phyloP scores from a whole-genome alignment of 345 rosid genomes.

The Moricandia arvensis region DNA sequence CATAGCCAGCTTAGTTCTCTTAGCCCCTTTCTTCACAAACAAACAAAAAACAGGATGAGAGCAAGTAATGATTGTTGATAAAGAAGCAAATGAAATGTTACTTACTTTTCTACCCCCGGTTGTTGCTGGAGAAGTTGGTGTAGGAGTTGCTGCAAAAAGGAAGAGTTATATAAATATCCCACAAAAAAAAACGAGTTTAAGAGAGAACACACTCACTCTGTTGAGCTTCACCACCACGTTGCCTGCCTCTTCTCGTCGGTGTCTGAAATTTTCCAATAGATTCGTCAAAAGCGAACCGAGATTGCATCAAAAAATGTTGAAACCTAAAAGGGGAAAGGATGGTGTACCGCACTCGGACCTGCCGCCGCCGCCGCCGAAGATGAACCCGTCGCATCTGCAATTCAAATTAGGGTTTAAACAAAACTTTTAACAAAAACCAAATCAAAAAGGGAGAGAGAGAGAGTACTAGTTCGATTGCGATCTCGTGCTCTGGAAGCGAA shows the following conservation, averaged over 20 bases:
- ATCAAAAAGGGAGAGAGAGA: background rate
- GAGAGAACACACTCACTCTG: background rate
- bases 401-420: slow-evolving; percentile 32
- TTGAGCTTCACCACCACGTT: slow-evolving; percentile 8
- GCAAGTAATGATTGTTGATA: background rate
- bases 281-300: background rate
- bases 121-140: slow-evolving; percentile 17
- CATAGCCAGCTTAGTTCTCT: background rate
- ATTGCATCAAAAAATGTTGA: background rate
- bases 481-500: background rate
- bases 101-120: slow-evolving; percentile 6
- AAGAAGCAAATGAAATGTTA: background rate
- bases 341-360: slow-evolving; percentile 20
- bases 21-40: slow-evolving; percentile 25
- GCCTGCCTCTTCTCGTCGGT: background rate
- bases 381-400: slow-evolving; percentile 13
- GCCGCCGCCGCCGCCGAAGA: slow-evolving; percentile 14
- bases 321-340: background rate
- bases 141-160: slow-evolving; percentile 21
- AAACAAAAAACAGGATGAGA: background rate
- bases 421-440: background rate
- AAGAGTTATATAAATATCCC: no score
- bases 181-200: background rate
- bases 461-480: slow-evolving; percentile 27
- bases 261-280: slow-evolving; percentile 6